Evolutionary conservation across 805 yeast species (phyloP), one percentile per base, ranked within the genome.

Genomic region (Brettanomyces anomalus): DNA sequence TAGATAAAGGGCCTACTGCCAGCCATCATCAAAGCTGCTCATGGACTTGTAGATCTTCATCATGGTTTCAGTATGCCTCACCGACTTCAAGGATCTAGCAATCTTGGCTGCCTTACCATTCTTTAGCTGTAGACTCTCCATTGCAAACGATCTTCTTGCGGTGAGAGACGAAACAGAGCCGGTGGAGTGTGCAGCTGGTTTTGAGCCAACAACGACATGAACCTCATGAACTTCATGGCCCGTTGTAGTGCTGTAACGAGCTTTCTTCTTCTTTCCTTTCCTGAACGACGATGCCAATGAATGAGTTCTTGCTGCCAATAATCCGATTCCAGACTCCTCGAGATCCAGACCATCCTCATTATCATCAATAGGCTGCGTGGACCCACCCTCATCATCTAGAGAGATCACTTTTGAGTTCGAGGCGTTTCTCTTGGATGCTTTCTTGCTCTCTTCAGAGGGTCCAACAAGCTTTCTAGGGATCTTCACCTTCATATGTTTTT

Each of bases 381-480:
- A 65, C 17, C 60, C 65, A 5, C 52, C 62, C 15, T 61, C 70
- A 5, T 62, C 62, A 1, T 24, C 21, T 20, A 36, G 39, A 24
- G 20, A 26, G 18, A 36, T 21, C 14, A 30, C 24, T 13, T 19
- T 13, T 3, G 17, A 8, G 18, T 18, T 18, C n/a, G 20, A 16
- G 33, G 39, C 13, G 4, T 37, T 18, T 17, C 36, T 28, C 16
- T n/a, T 30, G 21, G n/a, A 37, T 8, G 40, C 33, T 15, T 34
- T 40, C 26, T 36, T 58, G 24, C 59, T 56, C 28, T 24, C 10
- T 11, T 24, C 28, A 24, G 28, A 7, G 36, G 58, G 59, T 10
- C 80, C 74, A 54, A 76, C 55, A 43, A 72, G 72, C 37, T 81
- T 72, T 48, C 83, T 72, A 7, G 83, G 74, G 4, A 76, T 59